Conservation (phyloP, 148 eudicot species). For the Salicornia ramosissima region DNA sequence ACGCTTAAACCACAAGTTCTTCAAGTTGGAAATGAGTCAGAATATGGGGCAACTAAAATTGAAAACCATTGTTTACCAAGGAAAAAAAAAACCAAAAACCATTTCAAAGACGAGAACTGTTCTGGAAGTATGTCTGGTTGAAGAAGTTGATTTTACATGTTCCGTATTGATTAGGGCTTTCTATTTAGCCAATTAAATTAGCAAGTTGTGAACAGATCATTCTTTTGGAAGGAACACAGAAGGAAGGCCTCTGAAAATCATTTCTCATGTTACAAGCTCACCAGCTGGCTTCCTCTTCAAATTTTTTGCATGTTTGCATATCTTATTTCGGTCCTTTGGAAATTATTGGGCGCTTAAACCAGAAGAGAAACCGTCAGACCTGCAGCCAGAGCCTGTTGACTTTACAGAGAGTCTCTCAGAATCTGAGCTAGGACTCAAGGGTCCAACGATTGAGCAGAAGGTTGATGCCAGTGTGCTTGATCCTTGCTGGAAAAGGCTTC, state of each 20-base stretch:
- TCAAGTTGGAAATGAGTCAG: no score
- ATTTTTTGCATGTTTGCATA: constrained; percentile 46
- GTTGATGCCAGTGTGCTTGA: constrained; percentile 43
- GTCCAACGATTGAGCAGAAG: constrained; percentile 19
- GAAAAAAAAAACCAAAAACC: no score
- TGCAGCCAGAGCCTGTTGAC: constrained; percentile 20
- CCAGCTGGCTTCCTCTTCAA: constrained; percentile 41
- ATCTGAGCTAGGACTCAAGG: constrained; percentile 34
- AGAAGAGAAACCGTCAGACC: constrained; percentile 26
- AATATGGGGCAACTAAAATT: no score
- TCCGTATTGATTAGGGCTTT: constrained; percentile 1
- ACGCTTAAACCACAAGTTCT: no score
- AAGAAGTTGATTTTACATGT: background rate
- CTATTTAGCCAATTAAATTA: constrained; percentile 12
- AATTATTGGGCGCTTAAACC: constrained; percentile 36
- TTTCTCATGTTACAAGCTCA: constrained; percentile 25
- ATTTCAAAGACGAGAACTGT: background rate
- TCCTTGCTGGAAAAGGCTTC: constrained; percentile 76
- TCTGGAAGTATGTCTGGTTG: background rate
- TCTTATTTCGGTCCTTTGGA: constrained; percentile 33
- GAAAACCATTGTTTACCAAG: no score
- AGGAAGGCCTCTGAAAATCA: constrained; percentile 22
- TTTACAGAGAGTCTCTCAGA: constrained; percentile 19
- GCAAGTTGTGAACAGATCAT: constrained; percentile 23
- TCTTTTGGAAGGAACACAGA: constrained; percentile 22